Base-by-base conservation (phyloP, 2,329 filamentous ascomycete genomes). In the Colletotrichum acutatum region DNA sequence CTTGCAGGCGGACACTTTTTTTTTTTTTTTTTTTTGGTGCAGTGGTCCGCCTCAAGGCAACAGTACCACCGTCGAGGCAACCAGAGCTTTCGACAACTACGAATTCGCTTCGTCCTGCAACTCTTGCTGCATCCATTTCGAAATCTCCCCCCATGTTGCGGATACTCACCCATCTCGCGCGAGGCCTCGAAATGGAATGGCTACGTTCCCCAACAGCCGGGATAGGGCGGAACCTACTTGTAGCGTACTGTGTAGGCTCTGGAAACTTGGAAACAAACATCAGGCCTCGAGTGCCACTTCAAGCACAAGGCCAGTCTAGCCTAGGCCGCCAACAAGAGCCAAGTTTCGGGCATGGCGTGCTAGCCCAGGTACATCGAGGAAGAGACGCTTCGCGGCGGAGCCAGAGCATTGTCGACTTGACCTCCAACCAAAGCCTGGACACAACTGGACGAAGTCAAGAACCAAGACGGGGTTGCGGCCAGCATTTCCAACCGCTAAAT, bases 271-370 rank as follows among this genome's bases (percentile, higher is more conserved):
- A 67, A 34, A 34, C 68, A 66, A 66, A 54, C 42, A 26, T 12
- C 56, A 46, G 66, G 56, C 54, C 49, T 58, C 26, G 58, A 24
- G 53, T 30, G 42, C 34, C 26, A 53, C 30, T 24, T 22, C 66
- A 67, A n/a, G 16, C 66, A 68, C 42, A 63, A 46, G 69, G 30
- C 64, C 16, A 14, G 30, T 12, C 32, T 62, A 49, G 58, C 34
- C 64, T 46, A 54, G 57, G 42, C 62, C 68, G 54, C 32, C 42
- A 64, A 42, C 54, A 32, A 66, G 68, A 66, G 53, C 65, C 65
- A 72, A 59, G 52, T 63, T 68, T 22, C n/a, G 37, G 24, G 14
- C 57, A 58, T 71, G 68, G 63, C 68, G 68, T 71, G 68, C 64
- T 37, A 52, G 68, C 68, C 30, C 42, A 53, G 46, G 42, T 34